Base-by-base conservation (phyloP, 176 grass and related monocot genomes). In the Ampelocalamus luodianensis region DNA sequence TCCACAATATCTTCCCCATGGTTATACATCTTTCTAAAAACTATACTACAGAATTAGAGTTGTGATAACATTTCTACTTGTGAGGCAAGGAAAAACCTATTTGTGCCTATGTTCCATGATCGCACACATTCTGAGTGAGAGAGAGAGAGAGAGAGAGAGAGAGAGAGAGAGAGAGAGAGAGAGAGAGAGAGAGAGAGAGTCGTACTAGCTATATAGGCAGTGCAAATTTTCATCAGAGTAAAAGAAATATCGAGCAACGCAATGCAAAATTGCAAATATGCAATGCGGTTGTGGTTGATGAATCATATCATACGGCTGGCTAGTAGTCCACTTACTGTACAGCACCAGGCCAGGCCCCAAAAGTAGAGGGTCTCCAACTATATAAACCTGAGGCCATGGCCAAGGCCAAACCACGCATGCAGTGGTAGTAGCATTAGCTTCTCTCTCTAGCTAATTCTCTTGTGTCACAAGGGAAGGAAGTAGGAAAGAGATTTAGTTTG, bases 401-500 rank as follows among this genome's bases (percentile, higher is more conserved):
- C 61, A 59, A 50, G 12, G 23, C 62, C 81, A 84, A 65, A 84
- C 23, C 89, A 91, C 89, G 75, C 85, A 87, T 49, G 62, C 79
- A 78, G 15, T 66, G 53, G 48, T 26, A 72, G 71, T 16, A 64
- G 71, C 82, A 84, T 34, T 22, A 79, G 81, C 80, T 62, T 26
- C 26, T 44, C 20, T 45, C 38, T 20, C 60, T 37, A 34, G 43
- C 16, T 60, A 61, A 32, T 65, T 22, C 79, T 79, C 84, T 87
- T 38, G 85, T 76, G 86, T 68, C 76, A 40, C 51, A 23, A 14
- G 78, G 62, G 75, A 37, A 62, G 32, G 79, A 24, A 71, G 64
- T 3, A 72, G 67, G 83, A 40, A 61, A 79, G 73, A 50, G 66
- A 29, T 88, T 34, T 50, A 68, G 32, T 34, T 34, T 34, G 32